phyloP scores from a whole-genome alignment of 208 protist species.

The Trypanosoma cruzi region DNA sequence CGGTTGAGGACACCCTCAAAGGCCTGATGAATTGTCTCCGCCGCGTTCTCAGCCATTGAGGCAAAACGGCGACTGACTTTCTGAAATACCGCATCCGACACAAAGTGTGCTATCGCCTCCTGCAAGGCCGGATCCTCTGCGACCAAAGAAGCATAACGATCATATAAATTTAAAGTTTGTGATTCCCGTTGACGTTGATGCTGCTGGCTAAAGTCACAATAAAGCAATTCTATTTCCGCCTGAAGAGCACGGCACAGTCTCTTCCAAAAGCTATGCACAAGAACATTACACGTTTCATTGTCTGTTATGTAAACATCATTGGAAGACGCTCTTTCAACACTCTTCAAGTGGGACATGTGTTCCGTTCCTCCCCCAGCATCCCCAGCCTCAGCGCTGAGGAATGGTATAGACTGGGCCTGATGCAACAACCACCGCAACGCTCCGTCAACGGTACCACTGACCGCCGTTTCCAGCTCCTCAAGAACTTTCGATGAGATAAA shows the following conservation, averaged over 20 bases:
- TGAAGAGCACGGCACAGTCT: constrained; percentile 33
- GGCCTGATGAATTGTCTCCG: constrained; percentile 71
- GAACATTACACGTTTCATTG: constrained; percentile 50
- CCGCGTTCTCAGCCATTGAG: constrained; percentile 77
- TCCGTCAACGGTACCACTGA: constrained; percentile 56
- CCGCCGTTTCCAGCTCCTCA: constrained; percentile 41
- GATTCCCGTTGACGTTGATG: constrained; percentile 13
- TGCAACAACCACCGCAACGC: constrained; percentile 50
- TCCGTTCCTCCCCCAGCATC: neutral
- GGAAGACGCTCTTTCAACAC: neutral
- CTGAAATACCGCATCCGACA: constrained; percentile 58
- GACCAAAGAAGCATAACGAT: constrained; percentile 52
- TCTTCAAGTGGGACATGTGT: constrained; percentile 5
- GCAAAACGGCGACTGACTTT: constrained; percentile 61
- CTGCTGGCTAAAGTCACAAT: constrained; percentile 20
- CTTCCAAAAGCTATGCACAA: constrained; percentile 69
- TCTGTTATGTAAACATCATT: constrained; percentile 35
- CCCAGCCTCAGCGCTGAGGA: constrained; percentile 25
- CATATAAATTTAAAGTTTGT: constrained; percentile 37
- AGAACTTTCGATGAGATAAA: constrained; percentile 57
- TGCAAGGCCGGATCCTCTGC: constrained; percentile 58
- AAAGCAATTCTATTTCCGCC: constrained; percentile 36
- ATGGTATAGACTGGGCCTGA: constrained; percentile 53
- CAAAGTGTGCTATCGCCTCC: constrained; percentile 44
- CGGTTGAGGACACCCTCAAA: constrained; percentile 79